Conservation (phyloP, 768 basidiomycete genomes). For the Porphyrellus cyaneotinctus region DNA sequence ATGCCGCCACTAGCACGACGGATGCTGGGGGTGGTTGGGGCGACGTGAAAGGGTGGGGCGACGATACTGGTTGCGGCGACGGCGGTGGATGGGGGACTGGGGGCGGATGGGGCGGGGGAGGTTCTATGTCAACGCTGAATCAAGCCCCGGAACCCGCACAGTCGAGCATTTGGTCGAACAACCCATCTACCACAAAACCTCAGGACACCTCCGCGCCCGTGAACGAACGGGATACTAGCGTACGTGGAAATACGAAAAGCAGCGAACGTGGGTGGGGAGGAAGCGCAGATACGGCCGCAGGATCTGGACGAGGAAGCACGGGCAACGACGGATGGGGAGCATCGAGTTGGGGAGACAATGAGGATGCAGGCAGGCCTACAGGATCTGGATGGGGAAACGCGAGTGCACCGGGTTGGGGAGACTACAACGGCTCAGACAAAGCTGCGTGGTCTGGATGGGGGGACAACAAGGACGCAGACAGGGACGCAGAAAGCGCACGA, state of each 20-base stretch:
- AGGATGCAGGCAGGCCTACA: background rate
- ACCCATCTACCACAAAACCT: background rate
- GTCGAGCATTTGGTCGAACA: background rate
- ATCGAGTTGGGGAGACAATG: background rate
- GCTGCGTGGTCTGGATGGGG: background rate
- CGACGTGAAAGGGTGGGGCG: background rate
- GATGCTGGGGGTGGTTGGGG: constrained; percentile 2
- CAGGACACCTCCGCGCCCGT: background rate
- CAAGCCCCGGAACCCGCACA: background rate
- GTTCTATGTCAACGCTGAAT: constrained; percentile 4
- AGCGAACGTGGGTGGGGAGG: constrained; percentile 6
- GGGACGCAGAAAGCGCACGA: background rate
- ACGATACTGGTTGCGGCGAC: background rate
- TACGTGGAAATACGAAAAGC: background rate
- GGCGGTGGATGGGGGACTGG: constrained; percentile 11
- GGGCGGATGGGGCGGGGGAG: constrained; percentile 7
- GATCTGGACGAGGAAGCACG: constrained; percentile 6
- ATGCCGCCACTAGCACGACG: background rate
- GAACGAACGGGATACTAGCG: background rate
- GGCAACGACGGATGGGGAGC: constrained; percentile 1
- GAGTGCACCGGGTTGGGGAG: background rate
- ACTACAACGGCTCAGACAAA: background rate
- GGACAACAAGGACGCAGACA: constrained; percentile 1
- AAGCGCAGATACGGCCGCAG: background rate
- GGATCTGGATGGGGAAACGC: constrained; percentile 1